Evolutionary conservation across 257 asterid genomes (phyloP), one percentile per base, ranked within the genome.

Genomic region (Paulownia fortunei): DNA sequence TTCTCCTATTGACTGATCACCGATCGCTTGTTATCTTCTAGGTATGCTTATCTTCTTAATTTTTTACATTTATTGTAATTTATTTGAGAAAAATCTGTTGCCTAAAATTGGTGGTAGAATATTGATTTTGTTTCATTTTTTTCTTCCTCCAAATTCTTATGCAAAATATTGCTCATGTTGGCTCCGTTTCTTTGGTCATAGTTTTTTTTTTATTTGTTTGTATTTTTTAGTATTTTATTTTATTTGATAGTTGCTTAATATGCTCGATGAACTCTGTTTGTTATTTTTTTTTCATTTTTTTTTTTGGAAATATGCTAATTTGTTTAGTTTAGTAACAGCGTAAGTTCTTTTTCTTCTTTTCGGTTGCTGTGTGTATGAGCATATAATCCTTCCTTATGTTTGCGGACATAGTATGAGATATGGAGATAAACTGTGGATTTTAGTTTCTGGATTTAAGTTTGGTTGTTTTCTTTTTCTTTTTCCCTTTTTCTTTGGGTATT

Each of bases 1-100:
- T 37, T 34, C 82, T 84, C 73, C 55, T 59, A 69, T 78, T 77
- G 51, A 76, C 76, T 69, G 86, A 84, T 85, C 87, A 76, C 89
- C 92, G 81, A 89, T 84, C 87, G 77, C 79, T 77, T 84, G 85
- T 84, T 83, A 83, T 87, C 92, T 70, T 74, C 84, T 37, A 82
- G 97, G 97, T 89, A 86, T 72, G 78, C 30, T 82, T 44, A 13
- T 46, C 23, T 76, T 74, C 66, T 68, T 74, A 54, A 16, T 73
- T 34, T 0, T 55, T 47, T 63, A 6, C 21, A 16, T 23, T 59
- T 16, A 1, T 63, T 21, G 19, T 15, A 15, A n/a, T n/a, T n/a
- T 30, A 4, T 56, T 52, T 63, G 16, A 13, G 16, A 11, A 0
- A n/a, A 61, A 67, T 62, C 46, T 55, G n/a, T n/a, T n/a, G n/a